Evolutionary conservation across 257 asterid genomes (phyloP), one percentile per base, ranked within the genome.

Genomic region (Solanum chmielewskii): DNA sequence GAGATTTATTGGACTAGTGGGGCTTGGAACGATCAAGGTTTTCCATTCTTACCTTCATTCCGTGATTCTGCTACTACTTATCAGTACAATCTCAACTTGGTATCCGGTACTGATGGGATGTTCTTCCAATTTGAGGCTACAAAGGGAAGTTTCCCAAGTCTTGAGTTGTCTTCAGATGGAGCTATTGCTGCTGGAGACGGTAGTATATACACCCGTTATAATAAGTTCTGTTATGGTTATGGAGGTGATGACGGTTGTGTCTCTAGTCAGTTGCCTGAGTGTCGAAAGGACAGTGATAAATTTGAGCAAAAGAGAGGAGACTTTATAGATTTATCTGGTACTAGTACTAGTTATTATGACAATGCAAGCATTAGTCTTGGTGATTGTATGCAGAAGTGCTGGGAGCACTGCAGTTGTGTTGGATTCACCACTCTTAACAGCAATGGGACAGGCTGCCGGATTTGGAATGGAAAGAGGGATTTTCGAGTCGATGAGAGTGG

Each of bases 191-290:
- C n/a, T 25, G 62, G 62, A 42, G 83, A 76, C 12, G 18, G 59
- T 7, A 29, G 13, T 76, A 42, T n/a, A 42, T 76, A 42, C 60
- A 25, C 39, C n/a, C 83, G 35, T n/a, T 77, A 7, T 42, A 42
- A 42, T n/a, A 27, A 77, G 59, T 77, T 77, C 13, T 77, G 83
- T 42, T 77, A 42, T 44, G 62, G 83, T n/a, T 44, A 77, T 77
- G 83, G 47, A 77, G 47, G 14, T 77, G 83, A 78, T 13, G 47
- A 88, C 33, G 91, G 92, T 2, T 90, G 92, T 77, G 83, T 11
- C 12, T 33, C 70, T 86, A 86, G 85, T 31, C 74, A 21, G 31
- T 44, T 88, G 78, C 91, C 90, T 42, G 71, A 9, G 47, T 90
- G 88, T 76, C 75, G 87, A 31, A 59, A 86, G 69, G 31, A 14